Evolutionary conservation across 345 rosid species (phyloP).

Genomic region (Citrus mangshanensis): DNA sequence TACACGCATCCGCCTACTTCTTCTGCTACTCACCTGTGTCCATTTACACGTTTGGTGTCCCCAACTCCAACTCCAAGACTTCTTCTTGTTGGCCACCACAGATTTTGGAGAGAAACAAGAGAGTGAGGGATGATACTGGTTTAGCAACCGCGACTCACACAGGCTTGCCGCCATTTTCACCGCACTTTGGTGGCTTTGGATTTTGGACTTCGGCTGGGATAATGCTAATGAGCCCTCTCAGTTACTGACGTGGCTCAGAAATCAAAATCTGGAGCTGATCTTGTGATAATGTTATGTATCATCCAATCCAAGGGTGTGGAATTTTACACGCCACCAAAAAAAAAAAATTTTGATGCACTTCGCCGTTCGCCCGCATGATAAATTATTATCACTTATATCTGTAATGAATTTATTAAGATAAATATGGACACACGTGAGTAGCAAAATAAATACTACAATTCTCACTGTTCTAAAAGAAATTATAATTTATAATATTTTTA

Average conservation of each 20-base stretch:
- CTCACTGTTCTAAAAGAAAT: accelerated
- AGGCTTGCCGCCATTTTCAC: constrained; percentile 44
- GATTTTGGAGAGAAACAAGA: constrained; percentile 37
- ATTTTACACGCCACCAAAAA: background rate
- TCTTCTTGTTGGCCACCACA: constrained; percentile 22
- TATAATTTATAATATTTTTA: too few species aligned
- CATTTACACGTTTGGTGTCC: constrained; percentile 22
- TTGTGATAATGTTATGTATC: too few species aligned
- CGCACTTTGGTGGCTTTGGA: too few species aligned
- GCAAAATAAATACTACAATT: too few species aligned
- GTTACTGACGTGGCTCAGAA: background rate
- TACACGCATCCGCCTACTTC: constrained; percentile 31
- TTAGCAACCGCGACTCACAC: constrained; percentile 33
- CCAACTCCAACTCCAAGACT: constrained; percentile 11
- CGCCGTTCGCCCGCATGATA: too few species aligned
- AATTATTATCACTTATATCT: too few species aligned
- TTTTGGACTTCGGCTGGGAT: background rate
- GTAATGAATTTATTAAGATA: too few species aligned
- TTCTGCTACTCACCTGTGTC: constrained; percentile 7
- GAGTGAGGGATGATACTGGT: constrained; percentile 28
- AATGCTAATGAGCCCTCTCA: background rate
- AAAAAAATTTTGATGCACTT: background rate
- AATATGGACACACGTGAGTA: too few species aligned
- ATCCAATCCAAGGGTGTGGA: background rate
- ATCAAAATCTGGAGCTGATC: background rate